Conservation (phyloP, 305 asterid species). For the Solanum hybrid region DNA sequence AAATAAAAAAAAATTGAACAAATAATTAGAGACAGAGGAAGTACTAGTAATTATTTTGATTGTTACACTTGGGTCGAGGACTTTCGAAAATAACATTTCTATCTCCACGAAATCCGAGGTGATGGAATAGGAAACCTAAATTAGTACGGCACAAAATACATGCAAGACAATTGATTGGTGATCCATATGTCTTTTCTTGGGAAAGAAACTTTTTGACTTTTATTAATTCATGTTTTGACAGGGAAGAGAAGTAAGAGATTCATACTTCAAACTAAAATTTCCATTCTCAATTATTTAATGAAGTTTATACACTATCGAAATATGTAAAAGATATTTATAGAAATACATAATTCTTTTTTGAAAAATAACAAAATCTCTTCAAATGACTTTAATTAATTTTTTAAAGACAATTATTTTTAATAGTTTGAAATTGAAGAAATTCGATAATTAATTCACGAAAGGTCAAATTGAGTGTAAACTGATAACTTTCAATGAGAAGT, state of each 20-base stretch:
- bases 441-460: no score
- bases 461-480: background rate
- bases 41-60: background rate
- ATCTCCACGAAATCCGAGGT: background rate
- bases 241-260: background rate
- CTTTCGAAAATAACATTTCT: background rate
- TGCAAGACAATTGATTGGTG: background rate
- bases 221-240: background rate
- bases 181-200: background rate
- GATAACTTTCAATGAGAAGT: background rate
- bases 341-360: no score
- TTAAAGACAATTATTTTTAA: no score
- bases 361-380: background rate
- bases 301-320: background rate
- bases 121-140: background rate
- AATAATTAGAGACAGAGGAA: no score
- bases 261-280: background rate
- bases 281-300: background rate
- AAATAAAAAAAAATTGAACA: no score
- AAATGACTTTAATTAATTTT: no score
- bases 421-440: background rate
- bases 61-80: background rate
- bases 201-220: background rate
- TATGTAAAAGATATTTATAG: background rate
- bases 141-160: background rate